Percentiles rank a stretch among this genome's conserved stretches.
These are phyloP conservation scores for Xylaria sp. DNA, from an alignment of 2,329 filamentous ascomycete species.

Conservation along the genomic window DNA sequence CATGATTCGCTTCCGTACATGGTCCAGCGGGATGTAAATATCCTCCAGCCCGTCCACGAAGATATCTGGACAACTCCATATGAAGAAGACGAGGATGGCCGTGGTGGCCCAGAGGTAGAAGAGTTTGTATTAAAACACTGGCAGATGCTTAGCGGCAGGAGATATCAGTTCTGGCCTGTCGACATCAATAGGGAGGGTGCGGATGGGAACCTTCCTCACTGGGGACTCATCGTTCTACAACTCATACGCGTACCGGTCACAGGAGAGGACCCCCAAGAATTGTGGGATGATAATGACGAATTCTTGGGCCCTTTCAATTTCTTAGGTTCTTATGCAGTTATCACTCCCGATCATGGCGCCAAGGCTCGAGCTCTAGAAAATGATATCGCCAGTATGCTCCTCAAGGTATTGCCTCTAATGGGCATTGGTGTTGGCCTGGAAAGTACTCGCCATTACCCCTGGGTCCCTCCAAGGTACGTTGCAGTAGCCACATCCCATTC, in stretches of 20 bases:
- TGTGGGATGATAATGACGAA: not conserved
- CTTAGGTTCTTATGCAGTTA: constrained; percentile 28
- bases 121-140: not conserved
- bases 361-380: constrained; percentile 11
- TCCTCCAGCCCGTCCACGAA: not conserved
- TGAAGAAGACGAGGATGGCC: not conserved
- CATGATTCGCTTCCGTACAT: constrained; percentile 32
- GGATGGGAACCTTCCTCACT: not conserved
- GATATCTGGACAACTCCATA: constrained; percentile 2
- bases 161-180: constrained; percentile 41
- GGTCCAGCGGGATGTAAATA: constrained; percentile 31
- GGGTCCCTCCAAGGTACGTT: constrained; percentile 32
- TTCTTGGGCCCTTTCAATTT: not conserved
- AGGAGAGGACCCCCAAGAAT: not conserved
- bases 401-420: not conserved
- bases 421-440: not conserved
- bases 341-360: constrained; percentile 32
- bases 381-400: not conserved
- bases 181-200: constrained; percentile 10
- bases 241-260: not conserved
- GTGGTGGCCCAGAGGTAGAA: not conserved
- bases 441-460: not conserved
- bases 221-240: constrained; percentile 37
- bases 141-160: not conserved
- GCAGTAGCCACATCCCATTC: not conserved